phyloP scores from a whole-genome alignment of 2,329 filamentous ascomycete species.

The Aureobasidium pullulans region DNA sequence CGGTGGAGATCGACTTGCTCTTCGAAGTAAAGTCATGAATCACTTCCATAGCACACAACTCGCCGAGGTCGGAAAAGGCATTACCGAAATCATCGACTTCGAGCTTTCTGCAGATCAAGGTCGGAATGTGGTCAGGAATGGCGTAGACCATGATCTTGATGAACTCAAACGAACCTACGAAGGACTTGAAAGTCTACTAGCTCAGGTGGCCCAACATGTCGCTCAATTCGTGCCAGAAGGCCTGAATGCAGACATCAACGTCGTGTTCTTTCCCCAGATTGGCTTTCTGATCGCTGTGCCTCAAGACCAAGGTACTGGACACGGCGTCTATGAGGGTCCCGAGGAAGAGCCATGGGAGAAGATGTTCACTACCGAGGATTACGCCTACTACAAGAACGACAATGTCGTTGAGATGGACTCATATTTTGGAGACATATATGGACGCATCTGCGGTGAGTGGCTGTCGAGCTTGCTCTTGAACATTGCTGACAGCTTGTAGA shows the following conservation, averaged over 20 bases:
- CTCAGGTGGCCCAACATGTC: constrained; percentile 58
- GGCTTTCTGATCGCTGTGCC: constrained; percentile 78
- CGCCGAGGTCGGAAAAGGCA: constrained; percentile 59
- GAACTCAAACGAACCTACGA: constrained; percentile 69
- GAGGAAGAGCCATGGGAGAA: constrained; percentile 63
- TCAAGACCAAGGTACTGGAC: constrained; percentile 51
- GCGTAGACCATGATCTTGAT: constrained; percentile 69
- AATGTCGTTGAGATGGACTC: constrained; percentile 75
- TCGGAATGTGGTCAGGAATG: constrained; percentile 64
- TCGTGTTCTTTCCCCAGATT: constrained; percentile 84
- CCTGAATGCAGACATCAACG: constrained; percentile 53
- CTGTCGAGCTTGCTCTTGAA: background rate
- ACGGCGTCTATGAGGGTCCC: constrained; percentile 56
- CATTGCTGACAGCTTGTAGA: constrained; percentile 42
- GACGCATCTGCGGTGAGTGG: constrained; percentile 65
- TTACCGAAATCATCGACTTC: constrained; percentile 73
- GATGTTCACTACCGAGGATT: constrained; percentile 61
- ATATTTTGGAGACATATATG: constrained; percentile 76
- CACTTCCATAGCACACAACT: constrained; percentile 54
- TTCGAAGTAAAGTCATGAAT: constrained; percentile 53
- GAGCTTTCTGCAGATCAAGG: constrained; percentile 63
- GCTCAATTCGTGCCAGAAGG: constrained; percentile 54
- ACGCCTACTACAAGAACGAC: constrained; percentile 78
- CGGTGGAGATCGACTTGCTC: constrained; percentile 44
- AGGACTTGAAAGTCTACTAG: constrained; percentile 67